Evolutionary conservation across 805 yeast species (phyloP), one percentile per base, ranked within the genome.

Genomic region (Starmerella apis): DNA sequence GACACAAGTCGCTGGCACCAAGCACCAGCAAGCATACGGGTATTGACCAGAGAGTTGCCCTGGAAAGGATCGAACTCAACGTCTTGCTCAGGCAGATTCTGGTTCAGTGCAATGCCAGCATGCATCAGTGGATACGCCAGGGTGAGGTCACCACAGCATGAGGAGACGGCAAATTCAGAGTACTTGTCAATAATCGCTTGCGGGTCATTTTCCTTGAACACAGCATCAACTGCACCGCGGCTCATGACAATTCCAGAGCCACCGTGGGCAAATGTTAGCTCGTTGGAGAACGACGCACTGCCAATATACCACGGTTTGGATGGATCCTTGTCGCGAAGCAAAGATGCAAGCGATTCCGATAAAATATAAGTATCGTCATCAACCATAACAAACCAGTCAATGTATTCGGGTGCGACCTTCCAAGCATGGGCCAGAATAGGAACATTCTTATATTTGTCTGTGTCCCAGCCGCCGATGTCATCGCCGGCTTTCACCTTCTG

Each of bases 311-410:
- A 30, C 19, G 37, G 46, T 24, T 63, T 54, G 14, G 52, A 46
- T 16, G 63, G 64, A 44, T 66, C 57, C 30, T 55, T 43, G 4
- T 54, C 46, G 14, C 44, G 25, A 9, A 68, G 52, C 42, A 52
- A 56, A 9, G 46, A 47, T 23, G 59, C 52, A 38, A 68, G 43
- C 39, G 60, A 65, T 30, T 60, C 63, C 51, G 58, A 48, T 30
- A 63, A 47, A 23, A 66, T 49, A 49, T 57, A 67, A 16, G 66
- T 54, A 37, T 65, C 67, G 25, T 62, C 69, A 50, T 68, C 71
- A 43, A 65, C 60, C 46, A 68, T 56, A 18, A 67, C 53, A 47
- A 56, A 66, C 72, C 71, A 68, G 38, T 65, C 63, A n/a, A 48
- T 47, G 28, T 18, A 19, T 23, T 52, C 39, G 16, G 67, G 65